These are phyloP conservation scores for Sonneratia alba DNA, from an alignment of 345 rosid genomes.

Conservation along the genomic window DNA sequence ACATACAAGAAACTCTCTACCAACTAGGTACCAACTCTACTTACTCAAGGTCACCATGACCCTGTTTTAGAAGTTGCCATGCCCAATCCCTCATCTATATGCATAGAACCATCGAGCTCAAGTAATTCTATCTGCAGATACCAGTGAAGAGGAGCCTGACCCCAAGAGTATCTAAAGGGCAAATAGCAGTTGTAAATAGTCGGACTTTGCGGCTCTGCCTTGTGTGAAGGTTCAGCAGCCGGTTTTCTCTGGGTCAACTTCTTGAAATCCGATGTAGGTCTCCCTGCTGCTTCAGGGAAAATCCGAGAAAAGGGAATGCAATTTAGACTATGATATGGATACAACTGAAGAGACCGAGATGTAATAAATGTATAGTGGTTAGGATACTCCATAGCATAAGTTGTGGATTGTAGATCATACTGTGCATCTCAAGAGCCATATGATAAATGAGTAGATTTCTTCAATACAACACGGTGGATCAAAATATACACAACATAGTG, in stretches of 20 bases:
- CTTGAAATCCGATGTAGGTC: slow-evolving; percentile 40
- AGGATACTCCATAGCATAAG: not conserved
- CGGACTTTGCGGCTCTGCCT: slow-evolving; percentile 38
- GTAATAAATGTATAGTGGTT: slow-evolving; percentile 2
- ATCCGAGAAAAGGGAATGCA: not conserved
- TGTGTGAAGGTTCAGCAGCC: slow-evolving; percentile 19
- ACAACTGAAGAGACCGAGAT: not conserved
- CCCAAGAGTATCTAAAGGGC: not conserved
- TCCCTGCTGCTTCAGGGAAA: slow-evolving; percentile 40
- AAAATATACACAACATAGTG: not conserved
- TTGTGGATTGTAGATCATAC: not conserved
- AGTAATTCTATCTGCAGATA: not conserved
- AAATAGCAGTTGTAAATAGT: slow-evolving; percentile 52
- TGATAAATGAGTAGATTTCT: not conserved
- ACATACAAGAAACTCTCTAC: too few species aligned
- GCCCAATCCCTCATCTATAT: not conserved
- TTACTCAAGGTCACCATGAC: too few species aligned
- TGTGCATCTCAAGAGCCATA: not conserved
- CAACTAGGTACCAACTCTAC: too few species aligned
- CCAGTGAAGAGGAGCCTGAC: not conserved
- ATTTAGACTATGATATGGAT: slow-evolving; percentile 5
- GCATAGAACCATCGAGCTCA: not conserved
- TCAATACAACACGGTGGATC: not conserved
- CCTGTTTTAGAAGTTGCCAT: not conserved
- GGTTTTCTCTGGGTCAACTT: slow-evolving; percentile 26